phyloP scores from a whole-genome alignment of 2,329 filamentous ascomycete species.

The Scedosporium boydii region DNA sequence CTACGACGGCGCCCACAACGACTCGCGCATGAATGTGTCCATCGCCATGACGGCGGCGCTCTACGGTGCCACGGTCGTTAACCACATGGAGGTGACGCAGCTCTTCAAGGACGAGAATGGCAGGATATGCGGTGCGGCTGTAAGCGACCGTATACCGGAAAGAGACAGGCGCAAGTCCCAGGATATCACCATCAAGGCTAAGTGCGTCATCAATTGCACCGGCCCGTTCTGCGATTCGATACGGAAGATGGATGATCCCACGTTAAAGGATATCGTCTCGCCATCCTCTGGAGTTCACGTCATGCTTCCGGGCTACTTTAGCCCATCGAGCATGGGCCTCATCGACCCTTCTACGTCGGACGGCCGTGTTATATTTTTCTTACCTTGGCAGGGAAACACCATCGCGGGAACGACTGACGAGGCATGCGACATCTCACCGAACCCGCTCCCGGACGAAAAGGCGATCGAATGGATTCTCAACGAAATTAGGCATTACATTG shows the following conservation, averaged over 20 bases:
- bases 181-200: slow-evolving; percentile 62
- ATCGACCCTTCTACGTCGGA: slow-evolving; percentile 82
- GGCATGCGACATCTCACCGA: slow-evolving; percentile 59
- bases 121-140: slow-evolving; percentile 61
- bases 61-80: slow-evolving; percentile 74
- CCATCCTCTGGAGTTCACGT: slow-evolving; percentile 81
- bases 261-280: slow-evolving; percentile 67
- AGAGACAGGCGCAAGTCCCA: slow-evolving; percentile 48
- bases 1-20: slow-evolving; percentile 87
- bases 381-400: slow-evolving; percentile 88
- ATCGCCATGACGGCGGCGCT: slow-evolving; percentile 82
- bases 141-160: slow-evolving; percentile 61
- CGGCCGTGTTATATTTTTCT: slow-evolving; percentile 84
- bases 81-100: slow-evolving; percentile 71
- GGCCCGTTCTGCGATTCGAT: slow-evolving; percentile 82
- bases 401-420: slow-evolving; percentile 84
- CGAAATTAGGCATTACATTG: slow-evolving; percentile 73
- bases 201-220: slow-evolving; percentile 80
- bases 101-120: slow-evolving; percentile 67
- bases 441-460: slow-evolving; percentile 70
- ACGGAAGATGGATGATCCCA: slow-evolving; percentile 71
- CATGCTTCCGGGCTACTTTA: slow-evolving; percentile 79
- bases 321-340: slow-evolving; percentile 75
- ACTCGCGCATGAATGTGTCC: slow-evolving; percentile 86
- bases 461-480: slow-evolving; percentile 83